These are phyloP conservation scores for Trichomonascaceae sp. DNA, from an alignment of 1,139 yeast genomes.

Conservation along the genomic window DNA sequence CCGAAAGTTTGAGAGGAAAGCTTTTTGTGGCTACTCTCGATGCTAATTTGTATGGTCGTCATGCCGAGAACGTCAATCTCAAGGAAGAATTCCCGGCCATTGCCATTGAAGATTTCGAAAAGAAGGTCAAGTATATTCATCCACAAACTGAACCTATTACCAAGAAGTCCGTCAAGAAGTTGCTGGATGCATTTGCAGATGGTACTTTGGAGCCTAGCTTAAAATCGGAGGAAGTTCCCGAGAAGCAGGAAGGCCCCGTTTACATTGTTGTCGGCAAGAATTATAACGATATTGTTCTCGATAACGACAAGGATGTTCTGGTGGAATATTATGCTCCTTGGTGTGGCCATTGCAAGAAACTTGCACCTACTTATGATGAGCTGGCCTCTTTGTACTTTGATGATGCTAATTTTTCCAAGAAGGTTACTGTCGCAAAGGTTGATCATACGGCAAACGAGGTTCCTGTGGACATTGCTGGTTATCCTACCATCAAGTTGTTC, in stretches of 20 bases:
- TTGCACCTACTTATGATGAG: constrained; percentile 89
- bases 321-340: constrained; percentile 97
- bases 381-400: constrained; percentile 62
- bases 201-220: constrained; percentile 67
- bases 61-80: constrained; percentile 84
- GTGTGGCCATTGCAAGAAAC: constrained; percentile 98
- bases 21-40: constrained; percentile 86
- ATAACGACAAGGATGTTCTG: constrained; percentile 73
- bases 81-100: constrained; percentile 84
- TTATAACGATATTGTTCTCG: constrained; percentile 64
- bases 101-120: constrained; percentile 68
- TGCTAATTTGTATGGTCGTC: constrained; percentile 75
- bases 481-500: constrained; percentile 87
- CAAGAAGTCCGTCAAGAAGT: constrained; percentile 45
- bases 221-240: constrained; percentile 87
- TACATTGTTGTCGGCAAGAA: constrained; percentile 78
- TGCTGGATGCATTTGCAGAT: constrained; percentile 56
- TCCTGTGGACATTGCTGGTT: constrained; percentile 74
- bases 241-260: constrained; percentile 66
- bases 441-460: constrained; percentile 91
- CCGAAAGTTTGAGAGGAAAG: constrained; percentile 71
- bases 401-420: constrained; percentile 35
- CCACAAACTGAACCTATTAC: constrained; percentile 43
- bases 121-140: constrained; percentile 64
- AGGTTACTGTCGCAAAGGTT: constrained; percentile 74